Evolutionary conservation across 805 yeast species (phyloP), one percentile per base, ranked within the genome.

Genomic region (Soucietia sequanensis): DNA sequence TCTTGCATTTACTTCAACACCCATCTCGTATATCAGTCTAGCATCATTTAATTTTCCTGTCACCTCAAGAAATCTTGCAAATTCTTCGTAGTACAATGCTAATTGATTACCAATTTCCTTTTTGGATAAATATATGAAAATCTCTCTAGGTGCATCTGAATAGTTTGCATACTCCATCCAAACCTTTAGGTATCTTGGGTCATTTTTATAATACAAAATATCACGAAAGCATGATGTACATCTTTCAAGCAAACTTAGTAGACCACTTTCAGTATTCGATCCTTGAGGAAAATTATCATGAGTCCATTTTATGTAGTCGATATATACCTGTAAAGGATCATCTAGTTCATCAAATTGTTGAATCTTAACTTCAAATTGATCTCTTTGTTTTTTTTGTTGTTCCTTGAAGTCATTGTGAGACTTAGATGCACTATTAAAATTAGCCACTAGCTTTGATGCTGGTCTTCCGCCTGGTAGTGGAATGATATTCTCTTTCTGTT

Each of bases 121-220:
- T 41, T 81, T 75, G 27, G 80, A 76, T 58, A 91, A 65, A 50
- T 81, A 88, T 5, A 76, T 68, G 54, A 82, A 89, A 2, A 85
- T 68, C 35, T 83, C 90, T 27, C 77, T 64, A 0, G 90, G 89
- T 11, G 81, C 72, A 40, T 81, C 86, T 2, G 84, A 73, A 49
- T 73, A 80, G 16, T 71, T 74, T 6, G 84, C 77, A 54, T 87
- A 89, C 45, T 78, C 80, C 25, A 90, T 58, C 97, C 99, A 91
- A 2, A 89, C 71, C 42, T 71, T 74, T 32, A 91, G 58, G 51
- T 84, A 89, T 31, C 97, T 62, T 1, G 91, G 79, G 54, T 91
- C 97, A 54, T 90, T 83, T 39, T 79, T 81, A 55, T 89, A 91
- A 41, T 77, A 78, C 0, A 60, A 60, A 21, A 72, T 74, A 45